Evolutionary conservation across 2,329 filamentous ascomycete species (phyloP).

Genomic region (Sphaerulina musiva): DNA sequence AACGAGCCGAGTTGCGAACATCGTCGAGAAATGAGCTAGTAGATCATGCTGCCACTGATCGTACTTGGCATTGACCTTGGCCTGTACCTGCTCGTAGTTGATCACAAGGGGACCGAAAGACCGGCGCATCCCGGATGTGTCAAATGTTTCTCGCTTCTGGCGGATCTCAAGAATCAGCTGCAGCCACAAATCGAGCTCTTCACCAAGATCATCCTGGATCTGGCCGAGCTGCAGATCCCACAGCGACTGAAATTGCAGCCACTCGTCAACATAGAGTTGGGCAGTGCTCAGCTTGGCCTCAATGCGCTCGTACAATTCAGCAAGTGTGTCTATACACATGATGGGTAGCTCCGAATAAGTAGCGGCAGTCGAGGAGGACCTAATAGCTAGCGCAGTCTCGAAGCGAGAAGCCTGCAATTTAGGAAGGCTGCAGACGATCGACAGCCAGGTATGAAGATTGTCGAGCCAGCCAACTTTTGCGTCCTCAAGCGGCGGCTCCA

Average conservation of each 20-base stretch:
- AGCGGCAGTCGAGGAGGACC: constrained; percentile 54
- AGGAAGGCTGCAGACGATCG: constrained; percentile 81
- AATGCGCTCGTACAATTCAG: constrained; percentile 72
- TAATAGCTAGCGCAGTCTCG: constrained; percentile 70
- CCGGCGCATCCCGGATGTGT: constrained; percentile 88
- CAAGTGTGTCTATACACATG: constrained; percentile 71
- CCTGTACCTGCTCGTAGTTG: constrained; percentile 97
- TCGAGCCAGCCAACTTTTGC: constrained; percentile 89
- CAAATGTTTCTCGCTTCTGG: constrained; percentile 91
- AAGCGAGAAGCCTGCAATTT: constrained; percentile 95
- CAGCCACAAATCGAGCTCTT: constrained; percentile 86
- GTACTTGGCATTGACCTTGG: constrained; percentile 97
- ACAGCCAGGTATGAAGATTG: constrained; percentile 89
- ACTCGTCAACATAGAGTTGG: constrained; percentile 85
- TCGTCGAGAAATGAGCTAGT: constrained; percentile 81
- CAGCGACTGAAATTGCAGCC: constrained; percentile 95
- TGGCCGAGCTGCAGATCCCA: constrained; percentile 97
- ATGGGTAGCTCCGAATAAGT: constrained; percentile 80
- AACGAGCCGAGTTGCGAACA: constrained; percentile 81
- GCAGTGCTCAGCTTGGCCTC: constrained; percentile 78
- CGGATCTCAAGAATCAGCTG: constrained; percentile 95
- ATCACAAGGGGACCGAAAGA: constrained; percentile 92
- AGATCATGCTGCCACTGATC: constrained; percentile 99
- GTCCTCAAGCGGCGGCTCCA: constrained; percentile 87
- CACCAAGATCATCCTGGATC: constrained; percentile 84